Base-by-base conservation (phyloP, 345 rosid genomes). In the Ricinus communis region DNA sequence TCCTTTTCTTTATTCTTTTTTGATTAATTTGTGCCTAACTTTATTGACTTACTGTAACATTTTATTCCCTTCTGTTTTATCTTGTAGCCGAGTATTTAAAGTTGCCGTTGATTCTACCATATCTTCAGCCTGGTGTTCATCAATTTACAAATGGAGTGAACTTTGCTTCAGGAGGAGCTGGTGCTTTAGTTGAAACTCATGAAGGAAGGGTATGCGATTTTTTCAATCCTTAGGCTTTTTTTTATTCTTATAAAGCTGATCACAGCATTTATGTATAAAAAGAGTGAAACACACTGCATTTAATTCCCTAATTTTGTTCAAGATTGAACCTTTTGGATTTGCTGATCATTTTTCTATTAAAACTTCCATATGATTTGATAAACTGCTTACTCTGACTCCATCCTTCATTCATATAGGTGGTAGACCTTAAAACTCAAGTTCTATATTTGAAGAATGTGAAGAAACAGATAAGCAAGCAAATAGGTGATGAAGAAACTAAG, bases 131-230 rank as follows among this genome's bases (percentile, higher is more conserved):
- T 36, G 56, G 76, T 8, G 59, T 58, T 2, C 66, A 75, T 51
- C 62, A 73, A 14, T 72, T 60, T 31, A 71, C 66, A 71, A 68
- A 64, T 25, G 91, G 88, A 30, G 78, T 75, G 3, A 87, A 76
- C 66, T 85, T 85, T 31, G 88, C 85, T 30, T 82, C 93, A 0
- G 86, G 54, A 0, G 87, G 84, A 25, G 93, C 85, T 45, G 87
- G 87, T 18, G 84, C 82, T 72, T 73, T 89, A 28, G 71, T 58
- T 27, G 76, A 68, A 74, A 82, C 86, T 8, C n/a, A 68, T 60
- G 77, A 18, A 28, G 90, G 85, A 70, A 58, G 64, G 58, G 88
- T 80, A 70, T 12, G 82, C 61, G 56, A 16, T 45, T 15, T 5
- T 38, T 38, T 41, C n/a, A n/a, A n/a, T 53, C 11, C 3, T 53